A percentile compares a stretch with the other conserved stretches of the same genome.
Evolutionary conservation across 73 alveolate species (phyloP).

Genomic region (Breviolum minutum): DNA sequence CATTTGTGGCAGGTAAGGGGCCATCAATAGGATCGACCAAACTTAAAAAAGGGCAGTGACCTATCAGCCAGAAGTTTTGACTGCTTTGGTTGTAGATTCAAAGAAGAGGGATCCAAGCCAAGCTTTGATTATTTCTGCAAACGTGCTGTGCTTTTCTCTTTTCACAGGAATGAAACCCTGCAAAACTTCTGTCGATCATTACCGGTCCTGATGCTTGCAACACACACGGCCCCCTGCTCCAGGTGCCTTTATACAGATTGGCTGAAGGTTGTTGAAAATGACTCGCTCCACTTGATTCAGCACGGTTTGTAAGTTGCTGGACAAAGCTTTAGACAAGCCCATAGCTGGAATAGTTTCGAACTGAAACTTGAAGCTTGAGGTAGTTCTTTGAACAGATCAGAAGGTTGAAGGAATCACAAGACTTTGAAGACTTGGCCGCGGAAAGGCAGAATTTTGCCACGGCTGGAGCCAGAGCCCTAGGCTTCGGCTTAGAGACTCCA

Average conservation of each 20-base stretch:
- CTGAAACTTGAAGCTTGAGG: not conserved
- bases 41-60: not conserved
- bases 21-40: not conserved
- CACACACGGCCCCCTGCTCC: not conserved
- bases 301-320: slow-evolving; percentile 5
- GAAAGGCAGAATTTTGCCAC: too few relatives aligned
- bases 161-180: too few relatives aligned
- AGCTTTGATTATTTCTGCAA: too few relatives aligned
- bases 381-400: too few relatives aligned
- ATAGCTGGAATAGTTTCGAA: not conserved
- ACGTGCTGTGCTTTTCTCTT: too few relatives aligned
- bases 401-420: too few relatives aligned
- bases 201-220: too few relatives aligned
- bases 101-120: too few relatives aligned
- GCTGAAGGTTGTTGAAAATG: not conserved
- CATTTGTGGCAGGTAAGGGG: too few relatives aligned
- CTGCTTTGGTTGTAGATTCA: too few relatives aligned
- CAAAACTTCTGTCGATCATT: too few relatives aligned
- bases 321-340: not conserved
- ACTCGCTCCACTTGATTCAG: not conserved
- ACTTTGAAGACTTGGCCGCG: too few relatives aligned
- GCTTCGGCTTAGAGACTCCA: slow-evolving; percentile 13
- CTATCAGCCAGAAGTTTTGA: not conserved
- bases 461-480: not conserved
- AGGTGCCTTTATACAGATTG: not conserved